Evolutionary conservation across 768 basidiomycete species (phyloP).

Genomic region (Psilocybe subaeruginosa): DNA sequence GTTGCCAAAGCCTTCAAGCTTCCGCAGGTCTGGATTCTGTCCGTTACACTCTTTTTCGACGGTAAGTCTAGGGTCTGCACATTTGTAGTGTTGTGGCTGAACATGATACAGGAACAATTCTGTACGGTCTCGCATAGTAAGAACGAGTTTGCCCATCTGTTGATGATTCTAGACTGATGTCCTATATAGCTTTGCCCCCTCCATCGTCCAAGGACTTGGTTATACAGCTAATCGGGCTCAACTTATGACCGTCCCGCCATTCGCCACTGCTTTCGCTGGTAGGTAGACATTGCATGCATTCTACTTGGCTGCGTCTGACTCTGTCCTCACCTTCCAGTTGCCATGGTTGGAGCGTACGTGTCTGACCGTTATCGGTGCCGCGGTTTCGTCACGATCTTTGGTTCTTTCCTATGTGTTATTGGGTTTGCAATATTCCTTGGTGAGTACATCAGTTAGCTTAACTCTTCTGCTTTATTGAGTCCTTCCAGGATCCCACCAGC

Average conservation of each 20-base stretch:
- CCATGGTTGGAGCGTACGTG: constrained; percentile 42
- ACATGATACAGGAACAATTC: constrained; percentile 37
- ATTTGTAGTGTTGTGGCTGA: not conserved
- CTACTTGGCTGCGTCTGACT: not conserved
- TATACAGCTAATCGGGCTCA: constrained; percentile 57
- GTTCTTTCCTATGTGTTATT: constrained; percentile 42
- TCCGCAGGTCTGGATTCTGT: constrained; percentile 58
- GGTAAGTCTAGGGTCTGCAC: constrained; percentile 31
- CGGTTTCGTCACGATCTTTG: constrained; percentile 47
- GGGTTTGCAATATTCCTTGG: constrained; percentile 64
- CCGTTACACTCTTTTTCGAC: constrained; percentile 53
- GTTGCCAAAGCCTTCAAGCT: constrained; percentile 49
- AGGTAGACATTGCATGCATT: constrained; percentile 19
- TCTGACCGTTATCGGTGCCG: constrained; percentile 58
- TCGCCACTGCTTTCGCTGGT: constrained; percentile 52
- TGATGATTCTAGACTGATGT: not conserved
- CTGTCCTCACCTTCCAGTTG: constrained; percentile 23
- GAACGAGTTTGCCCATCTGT: constrained; percentile 14
- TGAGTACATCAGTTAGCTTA: constrained; percentile 24
- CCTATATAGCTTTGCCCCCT: constrained; percentile 62
- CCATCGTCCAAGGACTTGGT: constrained; percentile 67
- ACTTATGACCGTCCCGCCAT: constrained; percentile 66
- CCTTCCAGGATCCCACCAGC: constrained; percentile 35
- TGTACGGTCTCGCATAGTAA: constrained; percentile 54
- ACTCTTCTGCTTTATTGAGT: not conserved